Percentiles rank a stretch among this genome's conserved stretches.
These are phyloP conservation scores for Calonectria hongkongensis DNA, from an alignment of 2,329 filamentous ascomycete genomes.

Conservation along the genomic window DNA sequence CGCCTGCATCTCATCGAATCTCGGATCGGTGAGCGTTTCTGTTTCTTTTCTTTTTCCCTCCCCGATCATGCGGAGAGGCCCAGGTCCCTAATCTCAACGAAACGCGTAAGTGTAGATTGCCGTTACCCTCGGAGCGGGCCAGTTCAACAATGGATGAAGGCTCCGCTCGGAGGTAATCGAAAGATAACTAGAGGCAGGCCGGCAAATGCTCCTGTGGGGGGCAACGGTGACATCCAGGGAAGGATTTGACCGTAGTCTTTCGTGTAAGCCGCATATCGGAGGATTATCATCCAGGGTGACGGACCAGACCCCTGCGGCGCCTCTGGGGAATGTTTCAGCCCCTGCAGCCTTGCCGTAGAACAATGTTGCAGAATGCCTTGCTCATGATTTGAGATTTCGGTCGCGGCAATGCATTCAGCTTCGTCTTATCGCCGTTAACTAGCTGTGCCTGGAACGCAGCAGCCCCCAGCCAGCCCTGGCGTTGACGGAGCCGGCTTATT, in stretches of 20 bases:
- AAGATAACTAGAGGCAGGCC: constrained; percentile 6
- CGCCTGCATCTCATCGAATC: not conserved
- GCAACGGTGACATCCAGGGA: constrained; percentile 5
- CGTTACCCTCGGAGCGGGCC: constrained; percentile 8
- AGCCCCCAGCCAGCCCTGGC: not conserved
- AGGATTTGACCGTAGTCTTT: not conserved
- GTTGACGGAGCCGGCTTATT: not conserved
- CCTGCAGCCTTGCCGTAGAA: constrained; percentile 25
- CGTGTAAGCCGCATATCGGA: constrained; percentile 7
- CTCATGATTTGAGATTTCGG: not conserved
- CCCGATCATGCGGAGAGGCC: constrained; percentile 2
- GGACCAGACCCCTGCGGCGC: not conserved
- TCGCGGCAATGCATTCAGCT: constrained; percentile 12
- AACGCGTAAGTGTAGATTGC: not conserved
- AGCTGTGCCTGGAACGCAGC: not conserved
- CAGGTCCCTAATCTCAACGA: constrained; percentile 10
- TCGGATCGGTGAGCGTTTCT: not conserved
- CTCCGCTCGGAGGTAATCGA: not conserved
- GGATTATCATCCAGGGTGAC: constrained; percentile 25
- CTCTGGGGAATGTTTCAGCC: constrained; percentile 24
- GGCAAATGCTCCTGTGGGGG: constrained; percentile 1
- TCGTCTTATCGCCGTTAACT: not conserved
- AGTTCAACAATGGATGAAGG: not conserved
- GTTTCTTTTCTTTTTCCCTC: not conserved
- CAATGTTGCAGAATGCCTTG: not conserved